Conservation (phyloP, 2,329 filamentous ascomycete genomes). For the Penicillium aurantiogriseum region DNA sequence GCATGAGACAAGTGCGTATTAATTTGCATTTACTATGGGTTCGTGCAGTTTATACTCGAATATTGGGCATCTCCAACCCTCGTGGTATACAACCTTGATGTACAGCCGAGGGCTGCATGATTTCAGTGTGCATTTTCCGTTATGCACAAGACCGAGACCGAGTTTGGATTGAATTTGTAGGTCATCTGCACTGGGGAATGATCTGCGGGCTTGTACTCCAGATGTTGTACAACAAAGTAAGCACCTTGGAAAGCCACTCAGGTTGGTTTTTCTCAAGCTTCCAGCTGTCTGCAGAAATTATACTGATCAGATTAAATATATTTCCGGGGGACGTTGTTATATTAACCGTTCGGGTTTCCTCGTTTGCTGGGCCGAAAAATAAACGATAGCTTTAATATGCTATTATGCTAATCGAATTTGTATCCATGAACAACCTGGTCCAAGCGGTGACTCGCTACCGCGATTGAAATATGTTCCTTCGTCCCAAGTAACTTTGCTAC, state of each 20-base stretch:
- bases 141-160: constrained; percentile 5
- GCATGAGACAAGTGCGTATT: not conserved
- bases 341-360: not conserved
- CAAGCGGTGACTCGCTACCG: not conserved
- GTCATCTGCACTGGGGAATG: constrained; percentile 22
- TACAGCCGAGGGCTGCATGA: constrained; percentile 4
- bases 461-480: not conserved
- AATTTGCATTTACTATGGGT: not conserved
- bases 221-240: constrained; percentile 1
- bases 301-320: not conserved
- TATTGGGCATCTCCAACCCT: not conserved
- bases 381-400: not conserved
- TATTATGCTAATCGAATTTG: not conserved
- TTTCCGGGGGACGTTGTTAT: not conserved
- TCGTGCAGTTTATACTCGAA: not conserved
- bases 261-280: not conserved
- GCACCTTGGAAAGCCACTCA: constrained; percentile 3
- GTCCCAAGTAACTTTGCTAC: not conserved
- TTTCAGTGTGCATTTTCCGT: constrained; percentile 7
- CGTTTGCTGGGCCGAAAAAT: not conserved
- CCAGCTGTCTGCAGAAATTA: constrained; percentile 4
- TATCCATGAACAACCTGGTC: not conserved
- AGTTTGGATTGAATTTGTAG: constrained; percentile 14
- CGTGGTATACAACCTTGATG: not conserved
- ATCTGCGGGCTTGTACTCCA: constrained; percentile 14